Conservation (phyloP, 352 stramenopile genomes). For the Pythium insidiosum region DNA sequence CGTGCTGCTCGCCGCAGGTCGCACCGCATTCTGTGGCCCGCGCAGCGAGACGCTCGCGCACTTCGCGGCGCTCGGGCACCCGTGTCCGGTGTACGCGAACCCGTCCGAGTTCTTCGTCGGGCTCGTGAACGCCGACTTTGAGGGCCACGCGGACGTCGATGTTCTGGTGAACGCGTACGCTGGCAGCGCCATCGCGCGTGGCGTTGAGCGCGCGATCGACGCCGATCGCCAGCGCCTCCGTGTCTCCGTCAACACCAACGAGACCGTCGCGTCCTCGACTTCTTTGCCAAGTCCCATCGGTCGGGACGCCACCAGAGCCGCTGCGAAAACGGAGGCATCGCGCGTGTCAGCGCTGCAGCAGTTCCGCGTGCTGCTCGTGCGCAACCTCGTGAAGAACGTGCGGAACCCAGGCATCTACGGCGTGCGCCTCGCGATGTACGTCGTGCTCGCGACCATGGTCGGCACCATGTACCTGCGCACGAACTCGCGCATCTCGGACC, state of each 20-base stretch:
- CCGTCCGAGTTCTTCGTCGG: constrained; percentile 26
- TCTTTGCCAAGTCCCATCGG: no score
- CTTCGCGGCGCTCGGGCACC: constrained; percentile 17
- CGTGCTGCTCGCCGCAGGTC: constrained; percentile 47
- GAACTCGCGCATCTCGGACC: constrained; percentile 28
- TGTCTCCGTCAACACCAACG: neutral
- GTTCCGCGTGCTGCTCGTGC: constrained; percentile 36
- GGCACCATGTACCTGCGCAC: constrained; percentile 64
- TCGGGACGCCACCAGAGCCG: no score
- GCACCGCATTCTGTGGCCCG: constrained; percentile 73
- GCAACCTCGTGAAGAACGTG: constrained; percentile 54
- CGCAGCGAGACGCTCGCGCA: constrained; percentile 14
- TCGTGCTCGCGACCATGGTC: constrained; percentile 58
- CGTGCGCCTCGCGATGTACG: constrained; percentile 63
- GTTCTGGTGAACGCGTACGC: constrained; percentile 3
- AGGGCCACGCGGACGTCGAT: constrained; percentile 16
- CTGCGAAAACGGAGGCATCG: no score
- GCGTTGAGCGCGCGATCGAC: neutral
- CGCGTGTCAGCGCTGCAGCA: constrained; percentile 21
- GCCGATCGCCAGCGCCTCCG: no score
- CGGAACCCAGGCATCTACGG: constrained; percentile 64
- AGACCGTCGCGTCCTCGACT: neutral
- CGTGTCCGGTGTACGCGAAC: constrained; percentile 22
- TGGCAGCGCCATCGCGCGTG: neutral
- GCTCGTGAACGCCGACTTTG: constrained; percentile 32